These are phyloP conservation scores for Closterium sp. DNA, from an alignment of 139 green algal genomes.

Conservation along the genomic window DNA sequence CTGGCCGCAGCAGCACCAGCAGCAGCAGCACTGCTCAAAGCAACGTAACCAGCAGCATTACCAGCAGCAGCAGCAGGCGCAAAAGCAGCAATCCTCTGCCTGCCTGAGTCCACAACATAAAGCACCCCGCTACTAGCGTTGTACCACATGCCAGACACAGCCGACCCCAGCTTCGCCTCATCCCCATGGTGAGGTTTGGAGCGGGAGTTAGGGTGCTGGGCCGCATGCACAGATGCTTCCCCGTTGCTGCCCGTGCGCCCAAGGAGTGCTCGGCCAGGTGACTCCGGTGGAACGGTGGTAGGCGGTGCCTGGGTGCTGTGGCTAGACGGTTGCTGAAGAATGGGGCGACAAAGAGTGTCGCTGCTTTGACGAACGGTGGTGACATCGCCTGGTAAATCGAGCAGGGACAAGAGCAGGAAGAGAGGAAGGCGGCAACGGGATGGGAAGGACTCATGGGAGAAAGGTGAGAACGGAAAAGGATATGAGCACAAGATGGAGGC, in stretches of 20 bases:
- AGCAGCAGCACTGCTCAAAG: background rate
- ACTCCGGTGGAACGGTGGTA: too few relatives aligned
- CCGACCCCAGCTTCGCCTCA: background rate
- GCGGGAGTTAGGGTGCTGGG: too few relatives aligned
- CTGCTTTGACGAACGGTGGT: background rate
- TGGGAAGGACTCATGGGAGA: too few relatives aligned
- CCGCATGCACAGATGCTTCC: too few relatives aligned
- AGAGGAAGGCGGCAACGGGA: background rate
- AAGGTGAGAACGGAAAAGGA: too few relatives aligned
- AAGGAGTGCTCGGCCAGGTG: too few relatives aligned
- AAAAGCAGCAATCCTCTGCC: background rate
- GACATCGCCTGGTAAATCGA: background rate
- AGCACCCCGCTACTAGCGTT: background rate
- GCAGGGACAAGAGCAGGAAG: background rate
- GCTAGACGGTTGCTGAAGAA: background rate
- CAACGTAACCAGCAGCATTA: background rate
- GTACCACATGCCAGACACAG: background rate
- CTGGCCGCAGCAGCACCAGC: background rate
- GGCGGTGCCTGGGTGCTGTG: too few relatives aligned
- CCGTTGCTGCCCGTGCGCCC: too few relatives aligned
- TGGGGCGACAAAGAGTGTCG: background rate
- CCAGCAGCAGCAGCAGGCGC: background rate
- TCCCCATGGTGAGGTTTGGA: background rate
- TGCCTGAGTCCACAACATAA: background rate
- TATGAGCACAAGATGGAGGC: too few relatives aligned